Percentiles rank a stretch among this genome's conserved stretches.
These are phyloP conservation scores for Mucor velutinosus DNA, from an alignment of 371 early-diverging fungal genomes.

Conservation along the genomic window DNA sequence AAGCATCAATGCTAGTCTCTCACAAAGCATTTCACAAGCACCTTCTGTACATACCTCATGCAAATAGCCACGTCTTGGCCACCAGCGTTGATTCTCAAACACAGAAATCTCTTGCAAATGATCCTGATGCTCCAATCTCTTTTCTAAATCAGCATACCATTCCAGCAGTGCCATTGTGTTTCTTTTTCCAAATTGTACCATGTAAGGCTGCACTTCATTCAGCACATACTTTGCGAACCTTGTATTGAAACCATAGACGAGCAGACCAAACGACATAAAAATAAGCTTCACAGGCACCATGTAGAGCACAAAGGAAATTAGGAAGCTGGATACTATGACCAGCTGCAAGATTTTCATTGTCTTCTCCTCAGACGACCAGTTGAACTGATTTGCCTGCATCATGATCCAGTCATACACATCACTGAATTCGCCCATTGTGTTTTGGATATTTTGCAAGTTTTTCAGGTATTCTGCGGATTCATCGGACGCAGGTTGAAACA, in stretches of 20 bases:
- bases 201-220: conserved; percentile 16
- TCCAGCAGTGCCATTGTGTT: background rate
- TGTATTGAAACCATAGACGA: conserved; percentile 20
- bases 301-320: conserved; percentile 7
- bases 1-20: background rate
- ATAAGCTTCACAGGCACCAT: conserved; percentile 15
- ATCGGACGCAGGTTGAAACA: conserved; percentile 24
- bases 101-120: conserved; percentile 22
- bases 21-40: background rate
- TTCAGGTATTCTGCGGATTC: conserved; percentile 44
- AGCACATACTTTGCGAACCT: conserved; percentile 17
- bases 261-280: conserved; percentile 14
- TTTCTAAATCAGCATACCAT: conserved; percentile 29
- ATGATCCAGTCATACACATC: conserved; percentile 39
- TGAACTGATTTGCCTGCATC: conserved; percentile 20
- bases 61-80: conserved; percentile 19
- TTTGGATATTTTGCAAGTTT: conserved; percentile 49
- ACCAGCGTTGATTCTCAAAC: conserved; percentile 35
- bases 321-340: conserved; percentile 17
- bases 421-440: conserved; percentile 45
- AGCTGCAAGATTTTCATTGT: conserved; percentile 36
- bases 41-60: background rate
- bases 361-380: conserved; percentile 39
- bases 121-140: conserved; percentile 13
- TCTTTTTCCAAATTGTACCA: conserved; percentile 17